Evolutionary conservation across 768 basidiomycete species (phyloP), one percentile per base, ranked within the genome.

Genomic region (Boletus edulis): DNA sequence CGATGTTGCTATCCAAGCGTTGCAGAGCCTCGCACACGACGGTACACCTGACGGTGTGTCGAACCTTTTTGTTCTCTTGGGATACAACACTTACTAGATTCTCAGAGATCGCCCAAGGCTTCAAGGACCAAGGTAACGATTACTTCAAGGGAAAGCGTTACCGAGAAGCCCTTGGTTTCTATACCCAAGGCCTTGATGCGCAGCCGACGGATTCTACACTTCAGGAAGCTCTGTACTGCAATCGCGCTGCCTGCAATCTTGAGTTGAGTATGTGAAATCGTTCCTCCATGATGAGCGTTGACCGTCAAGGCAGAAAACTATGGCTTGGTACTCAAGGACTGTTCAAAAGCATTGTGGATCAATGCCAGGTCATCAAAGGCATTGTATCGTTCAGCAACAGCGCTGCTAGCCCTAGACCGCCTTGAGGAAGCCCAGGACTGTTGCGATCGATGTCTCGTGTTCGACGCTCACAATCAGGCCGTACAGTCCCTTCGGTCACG

Each of bases 111-210:
- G 93, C 96, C 1, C 79, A 83, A 57, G 94, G 90, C 66, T 97
- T 98, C 73, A 98, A 97, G 70, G 85, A 92, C 50, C 92, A 96
- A 67, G 97, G 94, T 5, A 98, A 98, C 67, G 94, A 95, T 52
- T 92, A 96, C 64, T 96, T 90, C 75, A 87, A 85, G 60, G 87
- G 87, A 29, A 92, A 91, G 66, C 82, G 91, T 41, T 89, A 83
- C 70, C 82, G 91, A 37, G 94, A 98, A 69, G 97, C 97, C 1
- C 56, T 87, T 9, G 83, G 85, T 1, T 97, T 98, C 69, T 99
- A 98, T 69, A 85, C 87, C 0, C 91, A 95, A 68, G 96, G 89
- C 2, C 63, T 98, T 24, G 91, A 94, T 52, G 91, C 89, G 18
- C 84, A 89, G 53, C 91, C 94, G 11, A 81, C 82, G 27, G 84